Conservation (phyloP, 495 filamentous ascomycete genomes). For the Thermothielavioides terrestris region DNA sequence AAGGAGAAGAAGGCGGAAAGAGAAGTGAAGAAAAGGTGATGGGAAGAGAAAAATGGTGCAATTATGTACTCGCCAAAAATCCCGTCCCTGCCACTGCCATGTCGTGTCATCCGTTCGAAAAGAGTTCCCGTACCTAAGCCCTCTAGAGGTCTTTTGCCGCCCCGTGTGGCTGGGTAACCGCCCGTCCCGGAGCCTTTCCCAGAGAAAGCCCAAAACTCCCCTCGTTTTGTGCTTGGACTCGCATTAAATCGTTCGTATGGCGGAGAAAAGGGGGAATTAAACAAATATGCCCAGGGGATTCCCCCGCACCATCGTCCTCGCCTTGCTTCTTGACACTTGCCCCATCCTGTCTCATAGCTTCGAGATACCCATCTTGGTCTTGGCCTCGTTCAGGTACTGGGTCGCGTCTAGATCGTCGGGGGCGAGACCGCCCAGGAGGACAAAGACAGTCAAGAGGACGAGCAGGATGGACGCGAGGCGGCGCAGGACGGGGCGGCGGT, state of each 20-base stretch:
- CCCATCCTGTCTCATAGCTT: slow-evolving; percentile 14
- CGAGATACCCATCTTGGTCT: slow-evolving; percentile 38
- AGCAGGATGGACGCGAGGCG: slow-evolving; percentile 60
- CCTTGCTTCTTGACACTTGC: neutral
- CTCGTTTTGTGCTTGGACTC: neutral
- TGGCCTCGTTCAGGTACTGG: slow-evolving; percentile 37
- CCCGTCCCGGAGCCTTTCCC: neutral
- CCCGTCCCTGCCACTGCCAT: neutral
- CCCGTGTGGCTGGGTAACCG: too few species aligned
- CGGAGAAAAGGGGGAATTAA: slow-evolving; percentile 10
- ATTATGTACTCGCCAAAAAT: slow-evolving; percentile 8
- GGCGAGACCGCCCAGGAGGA: slow-evolving; percentile 54
- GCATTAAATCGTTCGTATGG: slow-evolving; percentile 26
- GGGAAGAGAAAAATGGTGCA: neutral
- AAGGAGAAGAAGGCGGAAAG: neutral
- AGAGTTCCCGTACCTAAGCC: neutral
- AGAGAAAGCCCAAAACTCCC: neutral
- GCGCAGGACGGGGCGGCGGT: slow-evolving; percentile 60
- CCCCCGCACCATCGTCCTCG: neutral
- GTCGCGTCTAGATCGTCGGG: slow-evolving; percentile 43
- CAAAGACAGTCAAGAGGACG: slow-evolving; percentile 50
- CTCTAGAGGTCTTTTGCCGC: too few species aligned
- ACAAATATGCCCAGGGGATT: slow-evolving; percentile 1
- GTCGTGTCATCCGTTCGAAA: slow-evolving; percentile 3
- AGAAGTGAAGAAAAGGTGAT: neutral